Base-by-base conservation (phyloP, 148 eudicot genomes). In the Cornus controversa region DNA sequence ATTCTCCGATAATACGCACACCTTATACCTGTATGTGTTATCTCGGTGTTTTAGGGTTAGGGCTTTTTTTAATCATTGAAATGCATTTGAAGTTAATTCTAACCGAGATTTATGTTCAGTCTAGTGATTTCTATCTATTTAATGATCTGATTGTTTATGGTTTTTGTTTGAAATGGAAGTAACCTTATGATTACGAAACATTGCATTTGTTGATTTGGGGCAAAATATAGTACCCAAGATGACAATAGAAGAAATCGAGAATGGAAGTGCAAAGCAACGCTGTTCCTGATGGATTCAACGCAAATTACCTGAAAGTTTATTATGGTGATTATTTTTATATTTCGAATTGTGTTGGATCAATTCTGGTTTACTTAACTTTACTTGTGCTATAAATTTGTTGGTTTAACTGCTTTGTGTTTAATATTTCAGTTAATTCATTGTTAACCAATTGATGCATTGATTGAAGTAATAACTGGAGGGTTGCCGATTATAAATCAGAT, bases 301-400 rank as follows among this genome's bases (percentile, higher is more conserved):
- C 86, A 23, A 85, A 79, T 83, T 89, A 91, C 73, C 93, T 95
- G 82, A 93, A 83, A 79, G 67, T 82, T 74, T 95, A 90, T 69
- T 95, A 93, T 31, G 90, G 98, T 93, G 87, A 73, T 66, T 81
- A 14, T 31, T 28, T 15, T 29, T 6, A 37, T 36, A 9, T 25
- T 57, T 47, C 18, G 0, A 8, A 10, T 11, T n/a, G 9, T 10
- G 31, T 45, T 72, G 16, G 60, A n/a, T 50, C 65, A 53, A 72
- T 57, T 53, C 20, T 23, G 29, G 65, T 28, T 31, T 18, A 53
- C 20, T 18, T 23, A 10, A 11, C 29, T 24, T 45, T 6, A 7
- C 15, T 11, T 23, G 15, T 0, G 22, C 11, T 24, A 2, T n/a
- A 13, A 16, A 1, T 0, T 23, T 37, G 36, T 31, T 37, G 68